Evolutionary conservation across 2,329 filamentous ascomycete species (phyloP).

Genomic region (Cryphonectria carpinicola): DNA sequence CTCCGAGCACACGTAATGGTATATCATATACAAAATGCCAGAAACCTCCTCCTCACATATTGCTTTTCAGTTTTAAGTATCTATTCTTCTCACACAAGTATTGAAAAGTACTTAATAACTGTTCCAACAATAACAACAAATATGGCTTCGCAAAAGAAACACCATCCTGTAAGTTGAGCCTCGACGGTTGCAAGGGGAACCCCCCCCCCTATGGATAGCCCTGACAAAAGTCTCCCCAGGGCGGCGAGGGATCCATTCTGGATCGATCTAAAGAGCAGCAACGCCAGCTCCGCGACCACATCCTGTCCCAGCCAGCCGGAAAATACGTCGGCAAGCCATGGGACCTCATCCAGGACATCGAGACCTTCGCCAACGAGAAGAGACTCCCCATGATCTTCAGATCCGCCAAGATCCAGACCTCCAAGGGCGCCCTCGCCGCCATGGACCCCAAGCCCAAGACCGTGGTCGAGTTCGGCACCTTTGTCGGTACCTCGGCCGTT

Average conservation of each 20-base stretch:
- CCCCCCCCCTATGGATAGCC: neutral
- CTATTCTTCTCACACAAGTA: too few relatives aligned
- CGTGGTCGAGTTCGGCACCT: conserved; percentile 43
- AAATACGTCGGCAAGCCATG: conserved; percentile 34
- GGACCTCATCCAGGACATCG: conserved; percentile 37
- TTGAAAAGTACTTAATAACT: neutral
- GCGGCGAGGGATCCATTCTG: neutral
- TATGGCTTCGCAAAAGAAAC: neutral
- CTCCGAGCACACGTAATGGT: neutral
- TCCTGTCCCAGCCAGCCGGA: conserved; percentile 26
- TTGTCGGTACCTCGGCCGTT: conserved; percentile 42
- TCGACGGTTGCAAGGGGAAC: neutral
- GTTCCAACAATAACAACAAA: neutral
- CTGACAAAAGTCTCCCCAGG: neutral
- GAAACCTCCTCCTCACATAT: neutral
- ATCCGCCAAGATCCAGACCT: conserved; percentile 35
- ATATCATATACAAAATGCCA: neutral
- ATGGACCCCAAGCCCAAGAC: conserved; percentile 37
- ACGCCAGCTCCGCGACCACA: conserved; percentile 23
- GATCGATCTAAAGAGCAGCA: neutral
- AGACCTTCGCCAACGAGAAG: conserved; percentile 36
- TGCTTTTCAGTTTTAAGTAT: too few relatives aligned
- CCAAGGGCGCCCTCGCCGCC: conserved; percentile 31
- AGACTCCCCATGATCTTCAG: conserved; percentile 41
- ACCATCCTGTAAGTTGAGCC: neutral